Conservation (phyloP, 176 grass and related monocot species). For the Musa schizocarpa region DNA sequence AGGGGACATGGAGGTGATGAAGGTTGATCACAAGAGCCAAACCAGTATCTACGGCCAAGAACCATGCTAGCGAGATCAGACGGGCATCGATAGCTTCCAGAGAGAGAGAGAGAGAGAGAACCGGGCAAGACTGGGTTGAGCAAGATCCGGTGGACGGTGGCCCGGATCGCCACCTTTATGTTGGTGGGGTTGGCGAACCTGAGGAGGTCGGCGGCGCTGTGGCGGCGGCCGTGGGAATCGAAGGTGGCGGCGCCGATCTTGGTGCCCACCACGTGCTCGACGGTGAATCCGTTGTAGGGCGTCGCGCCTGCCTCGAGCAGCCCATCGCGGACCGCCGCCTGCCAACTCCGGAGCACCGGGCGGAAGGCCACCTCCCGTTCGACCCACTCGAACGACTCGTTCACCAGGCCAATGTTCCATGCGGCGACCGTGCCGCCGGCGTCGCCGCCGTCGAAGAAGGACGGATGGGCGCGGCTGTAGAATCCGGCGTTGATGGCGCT, state of each 20-base stretch:
- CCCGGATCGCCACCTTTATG: constrained; percentile 55
- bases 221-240: constrained; percentile 43
- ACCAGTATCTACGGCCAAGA: too few species aligned
- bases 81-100: too few species aligned
- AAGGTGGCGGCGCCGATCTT: constrained; percentile 79
- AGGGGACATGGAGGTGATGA: not conserved
- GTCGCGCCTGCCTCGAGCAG: constrained; percentile 63
- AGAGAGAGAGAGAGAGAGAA: constrained; percentile 8
- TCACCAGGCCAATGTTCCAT: constrained; percentile 60
- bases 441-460: constrained; percentile 31
- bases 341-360: constrained; percentile 50
- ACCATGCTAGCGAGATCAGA: too few species aligned
- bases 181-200: constrained; percentile 34
- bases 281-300: constrained; percentile 70
- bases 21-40: too few species aligned
- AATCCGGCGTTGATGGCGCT: constrained; percentile 64
- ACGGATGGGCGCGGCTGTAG: constrained; percentile 64
- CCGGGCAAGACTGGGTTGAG: constrained; percentile 34
- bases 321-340: constrained; percentile 48
- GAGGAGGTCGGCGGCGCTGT: constrained; percentile 72
- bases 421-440: constrained; percentile 16
- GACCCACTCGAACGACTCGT: constrained; percentile 71
- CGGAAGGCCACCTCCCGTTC: constrained; percentile 50
- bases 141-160: constrained; percentile 50
- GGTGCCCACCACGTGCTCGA: constrained; percentile 56